These are phyloP conservation scores for Calonectria crousiana DNA, from an alignment of 2,329 filamentous ascomycete species.

Conservation along the genomic window DNA sequence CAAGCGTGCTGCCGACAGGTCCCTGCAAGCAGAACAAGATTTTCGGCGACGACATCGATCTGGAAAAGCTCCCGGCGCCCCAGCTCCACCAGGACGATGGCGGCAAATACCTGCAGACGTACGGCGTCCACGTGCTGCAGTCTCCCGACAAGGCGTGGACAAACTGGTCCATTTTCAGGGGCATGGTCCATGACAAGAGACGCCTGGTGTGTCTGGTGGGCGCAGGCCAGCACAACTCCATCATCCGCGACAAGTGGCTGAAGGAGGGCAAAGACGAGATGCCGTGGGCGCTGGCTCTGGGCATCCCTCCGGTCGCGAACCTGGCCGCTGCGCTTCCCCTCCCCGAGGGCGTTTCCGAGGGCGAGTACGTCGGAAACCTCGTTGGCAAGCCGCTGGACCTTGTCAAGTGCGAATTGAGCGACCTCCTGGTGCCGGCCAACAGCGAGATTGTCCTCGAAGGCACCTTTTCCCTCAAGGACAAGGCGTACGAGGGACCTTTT, in stretches of 20 bases:
- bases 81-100: constrained; percentile 59
- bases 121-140: constrained; percentile 61
- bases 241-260: constrained; percentile 53
- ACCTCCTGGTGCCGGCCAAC: constrained; percentile 61
- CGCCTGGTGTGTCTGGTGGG: constrained; percentile 57
- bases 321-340: constrained; percentile 5
- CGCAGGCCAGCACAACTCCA: constrained; percentile 58
- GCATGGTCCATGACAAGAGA: constrained; percentile 60
- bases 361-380: constrained; percentile 61
- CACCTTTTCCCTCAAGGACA: constrained; percentile 47
- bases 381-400: constrained; percentile 58
- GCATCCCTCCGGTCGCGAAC: background rate
- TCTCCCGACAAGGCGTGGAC: constrained; percentile 60
- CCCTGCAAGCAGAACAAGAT: constrained; percentile 19
- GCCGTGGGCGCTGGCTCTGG: constrained; percentile 15
- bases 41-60: constrained; percentile 9
- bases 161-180: constrained; percentile 59
- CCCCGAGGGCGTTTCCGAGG: constrained; percentile 54
- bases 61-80: constrained; percentile 49
- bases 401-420: constrained; percentile 63
- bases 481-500: constrained; percentile 38
- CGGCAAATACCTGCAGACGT: constrained; percentile 64
- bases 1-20: background rate
- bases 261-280: constrained; percentile 50
- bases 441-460: constrained; percentile 65